A percentile compares a stretch with the other conserved stretches of the same genome.
phyloP scores from a whole-genome alignment of 805 yeast species.

The Kluyveromyces nonfermentans region DNA sequence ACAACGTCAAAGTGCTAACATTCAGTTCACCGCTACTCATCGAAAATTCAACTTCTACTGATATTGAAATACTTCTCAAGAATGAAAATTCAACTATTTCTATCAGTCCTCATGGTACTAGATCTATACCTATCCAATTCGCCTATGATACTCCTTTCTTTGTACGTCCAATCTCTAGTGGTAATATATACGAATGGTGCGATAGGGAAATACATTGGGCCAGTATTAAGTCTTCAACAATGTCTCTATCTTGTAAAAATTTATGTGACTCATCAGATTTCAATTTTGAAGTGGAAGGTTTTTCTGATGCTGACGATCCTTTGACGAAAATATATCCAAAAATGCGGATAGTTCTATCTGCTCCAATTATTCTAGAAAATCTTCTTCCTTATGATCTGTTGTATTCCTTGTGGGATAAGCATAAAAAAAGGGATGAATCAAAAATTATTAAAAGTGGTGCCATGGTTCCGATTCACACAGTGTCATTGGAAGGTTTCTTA shows the following conservation, averaged over 20 bases:
- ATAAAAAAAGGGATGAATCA: slow-evolving; percentile 55
- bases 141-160: slow-evolving; percentile 51
- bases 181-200: slow-evolving; percentile 57
- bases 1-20: slow-evolving; percentile 70
- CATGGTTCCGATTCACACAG: slow-evolving; percentile 69
- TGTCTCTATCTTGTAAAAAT: slow-evolving; percentile 53
- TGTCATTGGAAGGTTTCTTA: slow-evolving; percentile 60
- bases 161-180: slow-evolving; percentile 52
- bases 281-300: slow-evolving; percentile 66
- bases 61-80: slow-evolving; percentile 8
- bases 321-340: slow-evolving; percentile 74
- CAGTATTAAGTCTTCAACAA: slow-evolving; percentile 38
- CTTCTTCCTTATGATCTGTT: slow-evolving; percentile 72
- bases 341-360: slow-evolving; percentile 62
- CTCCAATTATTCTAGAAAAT: slow-evolving; percentile 82
- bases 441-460: slow-evolving; percentile 55
- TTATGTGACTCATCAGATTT: slow-evolving; percentile 37
- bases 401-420: slow-evolving; percentile 70
- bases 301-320: slow-evolving; percentile 56
- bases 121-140: slow-evolving; percentile 65
- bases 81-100: slow-evolving; percentile 28
- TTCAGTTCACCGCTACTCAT: slow-evolving; percentile 68
- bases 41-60: slow-evolving; percentile 51
- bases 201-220: slow-evolving; percentile 56
- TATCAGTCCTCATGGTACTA: slow-evolving; percentile 46